Evolutionary conservation across 495 filamentous ascomycete genomes (phyloP).

Genomic region (Daldinia childiae): DNA sequence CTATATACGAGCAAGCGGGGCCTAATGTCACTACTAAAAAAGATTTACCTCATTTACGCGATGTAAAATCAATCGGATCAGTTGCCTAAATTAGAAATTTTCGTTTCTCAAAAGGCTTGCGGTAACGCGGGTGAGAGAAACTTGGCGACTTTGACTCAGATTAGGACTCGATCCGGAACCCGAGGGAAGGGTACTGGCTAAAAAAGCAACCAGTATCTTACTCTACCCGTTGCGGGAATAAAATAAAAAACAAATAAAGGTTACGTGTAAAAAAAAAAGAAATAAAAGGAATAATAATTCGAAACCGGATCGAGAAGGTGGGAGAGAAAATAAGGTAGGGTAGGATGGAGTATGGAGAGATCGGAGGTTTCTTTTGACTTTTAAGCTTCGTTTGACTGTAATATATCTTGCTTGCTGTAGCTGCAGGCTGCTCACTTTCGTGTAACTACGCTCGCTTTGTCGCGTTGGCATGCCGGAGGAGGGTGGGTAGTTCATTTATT

Average conservation of each 20-base stretch:
- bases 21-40: slow-evolving; percentile 12
- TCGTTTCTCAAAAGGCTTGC: slow-evolving; percentile 15
- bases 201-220: slow-evolving; percentile 33
- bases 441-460: slow-evolving; percentile 31
- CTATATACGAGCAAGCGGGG: slow-evolving; percentile 14
- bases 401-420: slow-evolving; percentile 45
- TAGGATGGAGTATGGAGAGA: slow-evolving; percentile 28
- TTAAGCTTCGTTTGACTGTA: slow-evolving; percentile 44
- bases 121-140: slow-evolving; percentile 13
- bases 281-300: slow-evolving; percentile 3
- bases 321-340: slow-evolving; percentile 20
- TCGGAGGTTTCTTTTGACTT: slow-evolving; percentile 46
- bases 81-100: slow-evolving; percentile 36
- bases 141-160: slow-evolving; percentile 38
- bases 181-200: slow-evolving; percentile 42
- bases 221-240: slow-evolving; percentile 33
- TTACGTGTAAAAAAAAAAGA: background rate
- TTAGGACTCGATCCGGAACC: slow-evolving; percentile 34
- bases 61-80: slow-evolving; percentile 30
- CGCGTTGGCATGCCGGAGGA: slow-evolving; percentile 18
- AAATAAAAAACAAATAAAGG: background rate
- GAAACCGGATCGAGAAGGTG: slow-evolving; percentile 36
- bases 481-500: slow-evolving; percentile 33
- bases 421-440: slow-evolving; percentile 39
- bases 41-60: slow-evolving; percentile 33